phyloP scores from a whole-genome alignment of 2,329 filamentous ascomycete genomes.

The Xylaria sp. region DNA sequence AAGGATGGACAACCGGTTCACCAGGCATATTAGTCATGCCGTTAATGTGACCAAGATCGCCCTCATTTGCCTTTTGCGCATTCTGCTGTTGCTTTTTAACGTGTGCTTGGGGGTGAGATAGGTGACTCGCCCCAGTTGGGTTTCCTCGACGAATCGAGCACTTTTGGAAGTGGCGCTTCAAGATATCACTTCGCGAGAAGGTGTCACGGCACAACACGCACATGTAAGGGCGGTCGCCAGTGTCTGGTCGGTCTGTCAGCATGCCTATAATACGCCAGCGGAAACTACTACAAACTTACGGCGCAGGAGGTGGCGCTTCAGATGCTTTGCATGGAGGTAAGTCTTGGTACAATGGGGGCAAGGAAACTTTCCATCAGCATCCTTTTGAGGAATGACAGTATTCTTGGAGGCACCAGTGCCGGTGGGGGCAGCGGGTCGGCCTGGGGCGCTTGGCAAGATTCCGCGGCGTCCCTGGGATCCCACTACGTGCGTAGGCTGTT shows the following conservation, averaged over 20 bases:
- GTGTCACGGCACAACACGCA: conserved; percentile 97
- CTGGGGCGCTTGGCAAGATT: conserved; percentile 85
- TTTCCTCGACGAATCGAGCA: conserved; percentile 95
- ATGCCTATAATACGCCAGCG: neutral
- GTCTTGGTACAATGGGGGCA: conserved; percentile 98
- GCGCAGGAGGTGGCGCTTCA: conserved; percentile 91
- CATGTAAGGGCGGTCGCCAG: conserved; percentile 95
- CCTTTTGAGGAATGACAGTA: conserved; percentile 83
- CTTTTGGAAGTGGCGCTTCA: conserved; percentile 99
- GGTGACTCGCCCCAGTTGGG: conserved; percentile 86
- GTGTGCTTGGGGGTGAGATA: conserved; percentile 88
- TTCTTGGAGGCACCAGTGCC: conserved; percentile 68
- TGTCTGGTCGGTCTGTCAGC: conserved; percentile 56
- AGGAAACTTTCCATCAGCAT: conserved; percentile 95
- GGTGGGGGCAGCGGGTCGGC: conserved; percentile 70
- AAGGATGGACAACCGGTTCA: conserved; percentile 54
- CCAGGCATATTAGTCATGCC: conserved; percentile 54
- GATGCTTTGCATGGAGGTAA: conserved; percentile 92
- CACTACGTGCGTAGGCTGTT: conserved; percentile 82
- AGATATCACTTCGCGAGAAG: conserved; percentile 93
- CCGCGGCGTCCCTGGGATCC: conserved; percentile 90
- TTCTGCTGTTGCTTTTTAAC: conserved; percentile 72
- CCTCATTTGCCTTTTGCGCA: conserved; percentile 46
- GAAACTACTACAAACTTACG: conserved; percentile 60
- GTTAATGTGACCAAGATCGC: conserved; percentile 56